Base-by-base conservation (phyloP, 768 basidiomycete species). In the Dacryopinax primogenitus region DNA sequence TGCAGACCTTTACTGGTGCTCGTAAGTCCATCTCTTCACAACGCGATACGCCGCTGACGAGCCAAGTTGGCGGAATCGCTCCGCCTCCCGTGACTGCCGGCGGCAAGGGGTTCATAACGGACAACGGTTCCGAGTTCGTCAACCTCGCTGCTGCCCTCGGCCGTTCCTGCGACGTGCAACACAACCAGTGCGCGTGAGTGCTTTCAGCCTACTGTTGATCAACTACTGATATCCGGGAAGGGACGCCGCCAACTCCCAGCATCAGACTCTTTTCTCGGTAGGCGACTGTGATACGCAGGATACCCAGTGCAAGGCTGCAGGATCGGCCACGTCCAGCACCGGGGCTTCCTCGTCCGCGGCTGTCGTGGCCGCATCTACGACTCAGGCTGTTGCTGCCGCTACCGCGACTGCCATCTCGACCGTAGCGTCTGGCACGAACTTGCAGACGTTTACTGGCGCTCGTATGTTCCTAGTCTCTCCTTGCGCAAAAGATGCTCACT, bases 131-230 rank as follows among this genome's bases (percentile, higher is more conserved):
- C 71, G 67, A 70, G 41, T 84, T 84, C 78, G 67, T 82, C 33
- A 81, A 82, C 70, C 37, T 74, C 15, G 72, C 72, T 33, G 80
- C 78, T 39, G 83, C 83, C 18, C 75, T 84, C 33, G 80, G 80
- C 23, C 80, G 83, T 33, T 82, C 82, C 1, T 85, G 84, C 73
- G 81, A 82, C 68, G 77, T 82, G 37, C 82, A 84, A 72, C 78
- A 83, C 71, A 84, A 84, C 73, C 65, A 72, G 34, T 85, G 83
- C 67, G 80, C 81, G 51, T 58, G 32, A 23, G 51, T 58, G 26
- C 51, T 58, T 30, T 32, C 51, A 15, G 23, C 26, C 4, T 30
- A 4, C 13, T 21, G 3, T 30, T 58, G 23, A 26, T 13, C 12
- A 7, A 7, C 26, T 26, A 58, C 51, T 58, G 51, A 58, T 6